Evolutionary conservation across 2,329 filamentous ascomycete genomes (phyloP).

Genomic region (Coniochaeta ligniaria): DNA sequence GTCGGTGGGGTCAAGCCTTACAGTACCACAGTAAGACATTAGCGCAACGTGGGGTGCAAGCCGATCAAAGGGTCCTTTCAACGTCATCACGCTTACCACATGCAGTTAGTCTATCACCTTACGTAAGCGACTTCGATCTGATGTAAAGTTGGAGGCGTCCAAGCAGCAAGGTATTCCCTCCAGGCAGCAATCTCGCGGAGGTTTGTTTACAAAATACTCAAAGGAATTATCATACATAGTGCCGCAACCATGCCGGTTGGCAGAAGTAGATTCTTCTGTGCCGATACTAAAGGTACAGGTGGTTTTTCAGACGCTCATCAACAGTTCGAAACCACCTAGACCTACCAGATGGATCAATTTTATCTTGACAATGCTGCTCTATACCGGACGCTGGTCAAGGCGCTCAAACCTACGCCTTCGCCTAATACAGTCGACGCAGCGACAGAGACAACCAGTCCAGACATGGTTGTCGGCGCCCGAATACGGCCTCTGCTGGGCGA

Average conservation of each 20-base stretch:
- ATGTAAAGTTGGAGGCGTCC: too few species aligned
- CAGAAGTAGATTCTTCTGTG: too few species aligned
- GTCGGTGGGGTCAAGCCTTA: neutral
- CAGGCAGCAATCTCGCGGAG: too few species aligned
- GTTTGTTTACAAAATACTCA: too few species aligned
- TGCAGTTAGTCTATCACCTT: neutral
- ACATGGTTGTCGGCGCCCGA: slow-evolving; percentile 28
- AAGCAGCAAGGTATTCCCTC: too few species aligned
- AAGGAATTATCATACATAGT: too few species aligned
- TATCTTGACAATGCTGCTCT: slow-evolving; percentile 1
- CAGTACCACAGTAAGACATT: neutral
- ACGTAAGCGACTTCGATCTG: neutral
- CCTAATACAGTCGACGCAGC: neutral
- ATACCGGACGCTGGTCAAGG: slow-evolving; percentile 2
- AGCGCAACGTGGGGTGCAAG: neutral
- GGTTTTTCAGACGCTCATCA: too few species aligned
- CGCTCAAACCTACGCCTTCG: neutral
- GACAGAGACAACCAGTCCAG: slow-evolving; percentile 6
- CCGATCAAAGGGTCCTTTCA: neutral
- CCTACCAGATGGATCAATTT: slow-evolving; percentile 3
- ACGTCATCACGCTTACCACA: neutral
- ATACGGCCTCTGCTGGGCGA: slow-evolving; percentile 28
- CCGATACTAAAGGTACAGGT: too few species aligned
- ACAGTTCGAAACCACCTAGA: neutral
- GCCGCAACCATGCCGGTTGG: too few species aligned